phyloP scores from a whole-genome alignment of 2,329 filamentous ascomycete species.

The Neofusicoccum umdonicola region DNA sequence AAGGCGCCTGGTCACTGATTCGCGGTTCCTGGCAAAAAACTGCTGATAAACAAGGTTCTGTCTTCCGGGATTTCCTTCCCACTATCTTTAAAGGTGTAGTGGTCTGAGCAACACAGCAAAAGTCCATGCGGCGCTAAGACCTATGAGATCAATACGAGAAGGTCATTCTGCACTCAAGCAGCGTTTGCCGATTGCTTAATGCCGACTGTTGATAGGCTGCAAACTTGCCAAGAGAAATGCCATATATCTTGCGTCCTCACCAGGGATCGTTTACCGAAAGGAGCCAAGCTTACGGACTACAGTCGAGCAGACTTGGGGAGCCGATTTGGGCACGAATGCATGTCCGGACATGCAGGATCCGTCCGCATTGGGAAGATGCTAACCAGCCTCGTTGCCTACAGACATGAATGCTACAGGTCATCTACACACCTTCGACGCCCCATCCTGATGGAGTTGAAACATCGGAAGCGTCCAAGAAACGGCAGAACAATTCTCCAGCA shows the following conservation, averaged over 20 bases:
- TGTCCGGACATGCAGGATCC: background rate
- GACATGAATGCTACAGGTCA: background rate
- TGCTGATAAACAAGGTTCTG: too few species aligned
- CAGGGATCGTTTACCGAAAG: background rate
- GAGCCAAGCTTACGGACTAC: background rate
- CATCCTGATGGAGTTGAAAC: background rate
- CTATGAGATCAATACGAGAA: too few species aligned
- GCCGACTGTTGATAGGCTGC: background rate
- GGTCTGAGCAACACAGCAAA: too few species aligned
- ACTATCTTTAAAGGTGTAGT: too few species aligned
- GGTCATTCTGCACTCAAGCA: too few species aligned
- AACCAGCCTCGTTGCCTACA: background rate
- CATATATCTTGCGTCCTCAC: background rate
- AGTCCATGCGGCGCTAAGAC: too few species aligned
- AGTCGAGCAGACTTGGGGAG: background rate
- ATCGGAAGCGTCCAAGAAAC: background rate
- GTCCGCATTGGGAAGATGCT: background rate
- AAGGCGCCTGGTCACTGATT: background rate
- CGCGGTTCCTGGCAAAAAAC: background rate
- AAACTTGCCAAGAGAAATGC: background rate
- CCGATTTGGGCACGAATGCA: background rate
- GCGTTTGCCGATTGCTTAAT: too few species aligned
- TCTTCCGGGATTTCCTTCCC: too few species aligned
- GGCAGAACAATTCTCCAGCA: conserved; percentile 4
- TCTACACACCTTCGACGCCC: background rate